phyloP scores from a whole-genome alignment of 2,329 filamentous ascomycete genomes.

The Cercospora beticola region DNA sequence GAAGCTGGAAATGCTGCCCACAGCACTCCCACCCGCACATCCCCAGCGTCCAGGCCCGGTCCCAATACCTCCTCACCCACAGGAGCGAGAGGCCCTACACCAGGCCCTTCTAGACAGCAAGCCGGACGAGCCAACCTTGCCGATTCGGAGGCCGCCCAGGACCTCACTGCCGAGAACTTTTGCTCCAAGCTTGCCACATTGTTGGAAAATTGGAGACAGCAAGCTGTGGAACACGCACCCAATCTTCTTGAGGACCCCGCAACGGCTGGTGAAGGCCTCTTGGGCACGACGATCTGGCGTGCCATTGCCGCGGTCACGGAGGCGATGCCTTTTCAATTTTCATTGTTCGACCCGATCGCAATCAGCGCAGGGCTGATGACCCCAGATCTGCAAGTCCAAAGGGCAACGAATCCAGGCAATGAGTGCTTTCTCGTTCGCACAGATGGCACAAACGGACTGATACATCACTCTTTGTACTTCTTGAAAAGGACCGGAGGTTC shows the following conservation, averaged over 20 bases:
- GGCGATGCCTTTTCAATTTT: neutral
- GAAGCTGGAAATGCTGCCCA: neutral
- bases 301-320: conserved; percentile 6
- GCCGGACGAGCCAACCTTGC: neutral
- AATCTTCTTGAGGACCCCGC: neutral
- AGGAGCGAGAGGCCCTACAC: neutral
- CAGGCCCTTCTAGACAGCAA: neutral
- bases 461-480: neutral
- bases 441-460: neutral
- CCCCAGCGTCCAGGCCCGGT: neutral
- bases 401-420: neutral
- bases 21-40: neutral
- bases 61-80: neutral
- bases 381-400: neutral
- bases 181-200: neutral
- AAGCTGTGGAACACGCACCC: neutral
- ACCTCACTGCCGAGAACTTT: neutral
- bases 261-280: neutral
- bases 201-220: neutral
- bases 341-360: neutral
- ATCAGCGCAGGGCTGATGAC: neutral
- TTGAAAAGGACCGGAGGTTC: neutral
- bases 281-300: neutral
- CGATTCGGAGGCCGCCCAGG: neutral
- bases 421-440: neutral